Conservation (phyloP, 202 grass and related monocot genomes). For the Hordeum pubiflorum region DNA sequence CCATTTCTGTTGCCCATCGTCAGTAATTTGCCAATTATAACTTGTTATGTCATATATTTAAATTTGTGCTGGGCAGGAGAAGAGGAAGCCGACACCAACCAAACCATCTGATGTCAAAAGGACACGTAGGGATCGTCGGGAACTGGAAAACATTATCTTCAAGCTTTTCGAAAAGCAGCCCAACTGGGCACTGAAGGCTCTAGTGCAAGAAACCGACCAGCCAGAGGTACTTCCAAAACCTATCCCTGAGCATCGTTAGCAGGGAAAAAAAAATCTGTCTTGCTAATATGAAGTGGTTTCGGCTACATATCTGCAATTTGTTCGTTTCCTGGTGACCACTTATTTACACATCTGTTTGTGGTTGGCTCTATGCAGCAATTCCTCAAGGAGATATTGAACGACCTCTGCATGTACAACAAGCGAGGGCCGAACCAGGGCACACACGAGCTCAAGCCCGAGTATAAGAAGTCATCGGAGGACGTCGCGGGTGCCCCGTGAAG, state of each 20-base stretch:
- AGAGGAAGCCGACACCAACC: slow-evolving; percentile 64
- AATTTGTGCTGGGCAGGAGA: slow-evolving; percentile 54
- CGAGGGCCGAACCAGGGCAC: slow-evolving; percentile 92
- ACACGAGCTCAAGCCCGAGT: slow-evolving; percentile 86
- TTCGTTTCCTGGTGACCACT: neutral
- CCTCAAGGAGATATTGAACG: slow-evolving; percentile 88
- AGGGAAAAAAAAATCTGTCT: neutral
- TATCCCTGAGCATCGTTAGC: neutral
- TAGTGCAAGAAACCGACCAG: slow-evolving; percentile 90
- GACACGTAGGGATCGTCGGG: slow-evolving; percentile 70
- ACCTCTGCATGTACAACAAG: slow-evolving; percentile 80
- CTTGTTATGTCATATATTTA: neutral
- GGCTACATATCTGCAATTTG: neutral
- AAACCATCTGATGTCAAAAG: slow-evolving; percentile 83
- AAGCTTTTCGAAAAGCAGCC: slow-evolving; percentile 91
- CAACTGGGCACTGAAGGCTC: slow-evolving; percentile 83
- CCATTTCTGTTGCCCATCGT: neutral
- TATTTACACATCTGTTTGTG: neutral
- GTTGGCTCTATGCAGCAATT: slow-evolving; percentile 59
- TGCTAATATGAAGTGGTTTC: neutral
- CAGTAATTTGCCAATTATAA: neutral
- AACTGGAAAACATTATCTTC: slow-evolving; percentile 92
- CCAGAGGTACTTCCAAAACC: slow-evolving; percentile 57
- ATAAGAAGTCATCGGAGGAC: slow-evolving; percentile 66
- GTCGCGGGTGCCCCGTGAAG: slow-evolving; percentile 25